A percentile compares a stretch with the other conserved stretches of the same genome.
These are phyloP conservation scores for Chlorella sp. DNA, from an alignment of 139 green algal species.

Conservation along the genomic window DNA sequence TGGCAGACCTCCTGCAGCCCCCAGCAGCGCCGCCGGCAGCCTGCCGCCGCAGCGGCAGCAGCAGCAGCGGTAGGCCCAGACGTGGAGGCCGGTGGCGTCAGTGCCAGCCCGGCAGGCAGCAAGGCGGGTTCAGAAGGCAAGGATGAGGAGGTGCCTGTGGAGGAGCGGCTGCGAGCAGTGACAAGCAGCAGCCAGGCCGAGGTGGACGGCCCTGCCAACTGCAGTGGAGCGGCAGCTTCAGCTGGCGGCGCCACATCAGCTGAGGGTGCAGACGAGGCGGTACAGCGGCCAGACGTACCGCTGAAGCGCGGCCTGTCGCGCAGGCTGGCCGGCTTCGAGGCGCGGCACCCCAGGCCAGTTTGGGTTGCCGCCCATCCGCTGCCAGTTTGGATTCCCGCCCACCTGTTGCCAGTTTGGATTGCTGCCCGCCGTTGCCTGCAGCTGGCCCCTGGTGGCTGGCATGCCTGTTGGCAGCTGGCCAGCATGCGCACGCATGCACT, in stretches of 20 bases:
- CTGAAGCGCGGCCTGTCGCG: background rate
- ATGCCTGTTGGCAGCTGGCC: too few species aligned
- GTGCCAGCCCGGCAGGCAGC: background rate
- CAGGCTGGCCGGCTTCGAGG: background rate
- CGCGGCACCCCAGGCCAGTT: background rate
- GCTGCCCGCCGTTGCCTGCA: too few species aligned
- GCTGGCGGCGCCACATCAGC: background rate
- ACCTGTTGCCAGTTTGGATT: too few species aligned
- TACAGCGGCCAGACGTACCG: background rate
- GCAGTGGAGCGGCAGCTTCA: background rate
- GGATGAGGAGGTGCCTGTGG: background rate
- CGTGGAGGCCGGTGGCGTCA: background rate
- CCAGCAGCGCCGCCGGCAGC: background rate
- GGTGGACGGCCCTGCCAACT: background rate
- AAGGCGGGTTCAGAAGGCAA: too few species aligned
- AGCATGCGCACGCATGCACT: too few species aligned
- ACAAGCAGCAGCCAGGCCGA: background rate
- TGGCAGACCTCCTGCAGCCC: background rate
- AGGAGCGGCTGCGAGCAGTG: too few species aligned
- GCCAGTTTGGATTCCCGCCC: too few species aligned
- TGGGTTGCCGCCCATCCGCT: too few species aligned
- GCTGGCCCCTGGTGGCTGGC: background rate
- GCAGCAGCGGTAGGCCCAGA: background rate
- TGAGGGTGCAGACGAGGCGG: background rate
- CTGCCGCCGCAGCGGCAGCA: too few species aligned